Percentiles rank a stretch among this genome's conserved stretches.
These are phyloP conservation scores for Desmodesmus armatus DNA, from an alignment of 139 green algal species.

Conservation along the genomic window DNA sequence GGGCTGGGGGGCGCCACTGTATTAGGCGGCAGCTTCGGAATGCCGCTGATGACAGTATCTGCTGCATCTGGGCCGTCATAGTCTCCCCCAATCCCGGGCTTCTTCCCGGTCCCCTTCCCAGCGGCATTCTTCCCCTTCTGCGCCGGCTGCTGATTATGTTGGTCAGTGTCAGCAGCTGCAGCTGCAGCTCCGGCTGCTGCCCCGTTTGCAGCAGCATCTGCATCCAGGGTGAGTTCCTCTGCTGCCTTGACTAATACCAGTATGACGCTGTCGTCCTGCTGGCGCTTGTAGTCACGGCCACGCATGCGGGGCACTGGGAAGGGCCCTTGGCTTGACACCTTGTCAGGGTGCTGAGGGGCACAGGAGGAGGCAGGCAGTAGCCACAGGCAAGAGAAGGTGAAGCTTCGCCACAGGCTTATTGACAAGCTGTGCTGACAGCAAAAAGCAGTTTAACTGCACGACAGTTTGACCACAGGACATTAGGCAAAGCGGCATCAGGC, in stretches of 20 bases:
- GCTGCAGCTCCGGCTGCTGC: background rate
- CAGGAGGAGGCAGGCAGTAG: too few species aligned
- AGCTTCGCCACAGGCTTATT: too few species aligned
- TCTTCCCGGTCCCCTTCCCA: background rate
- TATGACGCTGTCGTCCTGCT: conserved; percentile 14
- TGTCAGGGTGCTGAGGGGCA: conserved; percentile 40
- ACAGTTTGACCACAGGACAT: too few species aligned
- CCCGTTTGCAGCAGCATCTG: background rate
- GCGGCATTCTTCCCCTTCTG: background rate
- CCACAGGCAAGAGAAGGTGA: too few species aligned
- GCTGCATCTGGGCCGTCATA: conserved; percentile 19
- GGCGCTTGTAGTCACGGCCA: conserved; percentile 34
- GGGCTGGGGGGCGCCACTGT: background rate
- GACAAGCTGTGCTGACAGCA: too few species aligned
- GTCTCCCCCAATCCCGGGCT: background rate
- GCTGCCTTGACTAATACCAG: conserved; percentile 14
- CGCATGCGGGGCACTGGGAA: conserved; percentile 6
- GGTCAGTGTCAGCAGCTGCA: background rate
- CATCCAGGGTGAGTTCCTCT: background rate
- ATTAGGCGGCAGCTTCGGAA: conserved; percentile 19
- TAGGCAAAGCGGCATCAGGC: too few species aligned
- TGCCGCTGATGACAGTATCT: background rate
- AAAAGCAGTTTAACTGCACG: too few species aligned
- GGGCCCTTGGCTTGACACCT: too few species aligned
- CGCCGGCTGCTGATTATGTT: background rate